Evolutionary conservation across 2,329 filamentous ascomycete genomes (phyloP).

Genomic region (Corynespora cassiicola): DNA sequence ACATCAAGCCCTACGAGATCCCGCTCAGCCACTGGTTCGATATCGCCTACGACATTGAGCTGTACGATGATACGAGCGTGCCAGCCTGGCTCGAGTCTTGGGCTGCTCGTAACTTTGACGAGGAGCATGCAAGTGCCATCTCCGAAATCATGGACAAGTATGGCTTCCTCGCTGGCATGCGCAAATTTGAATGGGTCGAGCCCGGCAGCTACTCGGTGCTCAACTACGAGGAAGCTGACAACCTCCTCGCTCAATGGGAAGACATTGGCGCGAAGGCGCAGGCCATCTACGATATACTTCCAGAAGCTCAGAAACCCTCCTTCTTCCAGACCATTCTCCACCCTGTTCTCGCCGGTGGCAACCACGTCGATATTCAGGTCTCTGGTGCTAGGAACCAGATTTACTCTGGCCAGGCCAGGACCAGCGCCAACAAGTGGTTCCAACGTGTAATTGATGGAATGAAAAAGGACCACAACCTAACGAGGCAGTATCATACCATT

Average conservation of each 20-base stretch:
- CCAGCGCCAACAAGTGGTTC: conserved; percentile 46
- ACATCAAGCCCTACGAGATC: conserved; percentile 70
- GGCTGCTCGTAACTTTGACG: conserved; percentile 65
- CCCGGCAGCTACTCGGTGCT: conserved; percentile 65
- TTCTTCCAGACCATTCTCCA: conserved; percentile 71
- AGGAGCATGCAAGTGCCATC: conserved; percentile 55
- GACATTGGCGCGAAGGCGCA: conserved; percentile 61
- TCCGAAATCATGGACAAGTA: conserved; percentile 62
- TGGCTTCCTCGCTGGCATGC: conserved; percentile 62
- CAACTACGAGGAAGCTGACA: conserved; percentile 70
- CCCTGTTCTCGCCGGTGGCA: conserved; percentile 64
- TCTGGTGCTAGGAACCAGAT: conserved; percentile 44
- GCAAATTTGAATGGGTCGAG: conserved; percentile 69
- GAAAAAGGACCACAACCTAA: conserved; percentile 45
- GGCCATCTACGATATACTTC: conserved; percentile 61
- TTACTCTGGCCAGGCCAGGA: conserved; percentile 45
- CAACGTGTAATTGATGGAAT: conserved; percentile 44
- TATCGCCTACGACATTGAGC: conserved; percentile 68
- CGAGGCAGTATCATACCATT: conserved; percentile 40
- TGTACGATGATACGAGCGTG: conserved; percentile 63
- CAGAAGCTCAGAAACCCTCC: conserved; percentile 58
- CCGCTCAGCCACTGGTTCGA: conserved; percentile 73
- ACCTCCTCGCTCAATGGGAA: conserved; percentile 63
- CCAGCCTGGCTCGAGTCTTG: conserved; percentile 63
- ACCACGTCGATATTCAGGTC: conserved; percentile 58